These are phyloP conservation scores for Podospora comata DNA, from an alignment of 495 filamentous ascomycete genomes.

Conservation along the genomic window DNA sequence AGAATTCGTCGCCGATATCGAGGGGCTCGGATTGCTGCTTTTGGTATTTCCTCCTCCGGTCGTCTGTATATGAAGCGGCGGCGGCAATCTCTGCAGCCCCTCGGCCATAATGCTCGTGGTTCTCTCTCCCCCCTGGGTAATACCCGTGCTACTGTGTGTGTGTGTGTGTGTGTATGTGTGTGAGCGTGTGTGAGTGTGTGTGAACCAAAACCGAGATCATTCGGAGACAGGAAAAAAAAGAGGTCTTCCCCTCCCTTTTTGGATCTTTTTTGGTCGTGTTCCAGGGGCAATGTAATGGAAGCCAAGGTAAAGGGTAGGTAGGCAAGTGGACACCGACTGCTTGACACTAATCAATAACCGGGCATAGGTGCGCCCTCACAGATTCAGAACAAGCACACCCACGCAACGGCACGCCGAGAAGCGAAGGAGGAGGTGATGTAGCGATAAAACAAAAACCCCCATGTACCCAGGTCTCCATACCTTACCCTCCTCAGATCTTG, in stretches of 20 bases:
- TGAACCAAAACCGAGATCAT: neutral
- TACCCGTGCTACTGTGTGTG: no score
- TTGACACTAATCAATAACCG: neutral
- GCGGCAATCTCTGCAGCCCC: neutral
- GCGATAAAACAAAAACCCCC: neutral
- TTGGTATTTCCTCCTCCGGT: neutral
- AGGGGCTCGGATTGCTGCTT: neutral
- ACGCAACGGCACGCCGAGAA: neutral
- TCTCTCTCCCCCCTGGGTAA: neutral
- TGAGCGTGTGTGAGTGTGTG: neutral
- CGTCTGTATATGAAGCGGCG: neutral
- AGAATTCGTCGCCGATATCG: constrained; percentile 1
- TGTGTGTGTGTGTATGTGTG: no score
- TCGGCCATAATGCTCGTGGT: neutral
- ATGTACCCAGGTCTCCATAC: neutral
- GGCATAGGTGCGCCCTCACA: neutral
- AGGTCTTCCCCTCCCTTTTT: neutral
- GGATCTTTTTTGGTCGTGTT: neutral
- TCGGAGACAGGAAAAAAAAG: neutral
- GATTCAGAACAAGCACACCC: neutral
- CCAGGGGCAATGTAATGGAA: neutral
- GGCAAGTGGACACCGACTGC: neutral
- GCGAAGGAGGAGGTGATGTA: neutral
- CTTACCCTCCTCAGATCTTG: neutral
- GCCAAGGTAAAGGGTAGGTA: neutral